A percentile compares a stretch with the other conserved stretches of the same genome.
Evolutionary conservation across 345 rosid species (phyloP).

Genomic region (Sisymbrium irio): DNA sequence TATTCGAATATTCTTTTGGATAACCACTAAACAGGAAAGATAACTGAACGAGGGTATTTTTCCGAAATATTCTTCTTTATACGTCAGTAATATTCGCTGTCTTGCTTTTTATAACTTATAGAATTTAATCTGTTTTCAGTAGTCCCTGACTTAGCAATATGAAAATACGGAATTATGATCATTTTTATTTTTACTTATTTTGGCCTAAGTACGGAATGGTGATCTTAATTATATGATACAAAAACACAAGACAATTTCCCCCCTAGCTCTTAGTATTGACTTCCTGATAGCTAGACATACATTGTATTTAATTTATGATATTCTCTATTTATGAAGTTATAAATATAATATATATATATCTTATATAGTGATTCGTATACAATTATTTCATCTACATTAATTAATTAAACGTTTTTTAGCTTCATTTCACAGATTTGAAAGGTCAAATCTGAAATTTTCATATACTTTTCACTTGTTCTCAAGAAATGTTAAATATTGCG

Average conservation of each 20-base stretch:
- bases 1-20: constrained; percentile 13
- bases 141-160: background rate
- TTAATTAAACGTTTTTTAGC: no score
- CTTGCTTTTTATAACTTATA: background rate
- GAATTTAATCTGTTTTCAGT: background rate
- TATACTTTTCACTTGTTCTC: no score
- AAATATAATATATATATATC: no score
- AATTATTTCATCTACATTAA: no score
- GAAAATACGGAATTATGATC: background rate
- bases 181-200: no score
- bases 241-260: background rate
- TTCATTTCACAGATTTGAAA: no score
- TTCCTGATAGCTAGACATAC: background rate
- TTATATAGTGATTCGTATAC: no score
- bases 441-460: no score
- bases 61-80: background rate
- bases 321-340: no score
- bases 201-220: background rate
- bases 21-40: background rate
- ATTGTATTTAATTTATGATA: no score
- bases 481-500: no score
- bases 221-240: background rate
- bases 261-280: background rate
- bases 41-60: background rate
- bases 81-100: background rate